Percentiles rank a stretch among this genome's conserved stretches.
These are phyloP conservation scores for Candida sp. DNA, from an alignment of 1,139 yeast species.

Conservation along the genomic window DNA sequence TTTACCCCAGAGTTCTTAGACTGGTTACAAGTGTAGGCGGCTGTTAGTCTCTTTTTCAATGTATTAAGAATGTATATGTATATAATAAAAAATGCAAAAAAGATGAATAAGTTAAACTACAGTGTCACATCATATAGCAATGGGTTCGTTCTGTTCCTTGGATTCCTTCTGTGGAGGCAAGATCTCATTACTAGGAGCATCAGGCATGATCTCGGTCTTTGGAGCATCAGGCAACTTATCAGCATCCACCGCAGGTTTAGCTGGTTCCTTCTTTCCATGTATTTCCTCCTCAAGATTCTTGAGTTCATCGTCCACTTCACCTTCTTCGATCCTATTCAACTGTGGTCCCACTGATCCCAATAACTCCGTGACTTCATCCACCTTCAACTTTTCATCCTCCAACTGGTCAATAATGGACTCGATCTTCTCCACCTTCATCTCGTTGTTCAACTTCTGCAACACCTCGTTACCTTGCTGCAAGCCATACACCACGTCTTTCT, in stretches of 20 bases:
- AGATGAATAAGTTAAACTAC: background rate
- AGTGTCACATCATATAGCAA: constrained; percentile 13
- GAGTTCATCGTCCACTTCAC: constrained; percentile 70
- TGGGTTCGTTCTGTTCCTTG: constrained; percentile 19
- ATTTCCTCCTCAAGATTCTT: constrained; percentile 51
- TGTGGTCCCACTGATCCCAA: constrained; percentile 40
- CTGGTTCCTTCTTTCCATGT: constrained; percentile 21
- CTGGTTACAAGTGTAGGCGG: constrained; percentile 60
- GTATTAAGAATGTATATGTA: background rate
- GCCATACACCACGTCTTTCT: constrained; percentile 82
- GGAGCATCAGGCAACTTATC: constrained; percentile 23
- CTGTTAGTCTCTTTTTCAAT: too few species aligned
- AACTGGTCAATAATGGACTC: constrained; percentile 85
- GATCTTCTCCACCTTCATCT: constrained; percentile 78
- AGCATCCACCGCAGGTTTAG: constrained; percentile 10
- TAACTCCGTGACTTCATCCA: constrained; percentile 62
- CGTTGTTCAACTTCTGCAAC: constrained; percentile 73
- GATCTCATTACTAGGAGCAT: constrained; percentile 14
- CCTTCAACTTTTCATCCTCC: constrained; percentile 81
- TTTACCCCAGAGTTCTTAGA: constrained; percentile 96
- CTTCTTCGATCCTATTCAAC: constrained; percentile 60
- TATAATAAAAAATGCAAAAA: background rate
- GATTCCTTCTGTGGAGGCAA: constrained; percentile 9
- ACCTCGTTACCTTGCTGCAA: constrained; percentile 80
- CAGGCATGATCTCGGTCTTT: constrained; percentile 21